phyloP scores from a whole-genome alignment of 1,139 yeast species.

The Taphrina communis region DNA sequence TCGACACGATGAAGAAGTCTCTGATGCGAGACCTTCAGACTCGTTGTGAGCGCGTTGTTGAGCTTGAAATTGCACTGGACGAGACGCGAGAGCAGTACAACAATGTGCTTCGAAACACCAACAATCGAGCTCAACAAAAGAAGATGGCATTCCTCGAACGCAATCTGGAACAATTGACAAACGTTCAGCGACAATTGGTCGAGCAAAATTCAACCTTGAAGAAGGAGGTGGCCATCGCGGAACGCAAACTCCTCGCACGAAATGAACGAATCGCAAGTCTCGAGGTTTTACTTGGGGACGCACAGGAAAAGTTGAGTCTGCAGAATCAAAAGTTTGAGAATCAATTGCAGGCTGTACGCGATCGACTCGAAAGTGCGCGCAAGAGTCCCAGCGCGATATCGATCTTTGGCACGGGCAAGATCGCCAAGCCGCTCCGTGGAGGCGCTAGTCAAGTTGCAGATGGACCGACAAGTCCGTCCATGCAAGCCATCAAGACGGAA shows the following conservation, averaged over 20 bases:
- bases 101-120: conserved; percentile 49
- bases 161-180: conserved; percentile 57
- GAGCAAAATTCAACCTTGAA: conserved; percentile 58
- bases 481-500: conserved; percentile 13
- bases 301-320: conserved; percentile 58
- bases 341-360: conserved; percentile 57
- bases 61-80: conserved; percentile 56
- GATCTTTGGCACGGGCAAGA: conserved; percentile 50
- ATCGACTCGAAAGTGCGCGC: conserved; percentile 51
- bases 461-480: conserved; percentile 15
- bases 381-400: conserved; percentile 37
- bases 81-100: conserved; percentile 53
- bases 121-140: conserved; percentile 52
- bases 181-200: conserved; percentile 55
- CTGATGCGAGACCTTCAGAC: conserved; percentile 56
- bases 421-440: conserved; percentile 72
- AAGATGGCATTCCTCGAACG: conserved; percentile 56
- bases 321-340: conserved; percentile 64
- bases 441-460: conserved; percentile 51
- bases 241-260: conserved; percentile 65
- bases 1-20: conserved; percentile 52
- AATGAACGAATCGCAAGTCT: conserved; percentile 65
- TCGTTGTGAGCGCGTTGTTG: conserved; percentile 55
- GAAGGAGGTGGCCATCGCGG: conserved; percentile 61
- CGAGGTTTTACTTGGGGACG: conserved; percentile 60